Conservation (phyloP, 345 rosid genomes). For the Pelargonium nanum region DNA sequence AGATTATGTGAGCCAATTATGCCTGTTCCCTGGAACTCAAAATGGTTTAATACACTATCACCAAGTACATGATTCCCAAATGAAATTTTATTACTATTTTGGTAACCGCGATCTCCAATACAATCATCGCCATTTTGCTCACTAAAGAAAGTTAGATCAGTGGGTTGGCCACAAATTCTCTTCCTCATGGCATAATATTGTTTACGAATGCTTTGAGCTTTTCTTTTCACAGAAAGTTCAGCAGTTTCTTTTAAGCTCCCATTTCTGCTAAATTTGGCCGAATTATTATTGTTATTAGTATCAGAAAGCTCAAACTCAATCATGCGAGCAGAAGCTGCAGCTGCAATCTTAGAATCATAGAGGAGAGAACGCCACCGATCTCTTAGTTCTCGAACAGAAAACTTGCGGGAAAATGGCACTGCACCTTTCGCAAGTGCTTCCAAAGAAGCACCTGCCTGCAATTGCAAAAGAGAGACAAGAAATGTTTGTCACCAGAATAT, state of each 20-base stretch:
- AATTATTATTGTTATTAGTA: conserved; percentile 6
- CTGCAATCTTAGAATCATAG: conserved; percentile 79
- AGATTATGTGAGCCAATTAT: conserved; percentile 1
- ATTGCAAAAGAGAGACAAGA: conserved; percentile 10
- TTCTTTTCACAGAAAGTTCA: conserved; percentile 4
- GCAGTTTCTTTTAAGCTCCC: conserved; percentile 20
- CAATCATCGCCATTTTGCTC: conserved; percentile 10
- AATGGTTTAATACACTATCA: conserved; percentile 11
- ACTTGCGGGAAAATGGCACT: conserved; percentile 69
- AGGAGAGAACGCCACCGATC: conserved; percentile 88
- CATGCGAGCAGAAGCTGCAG: conserved; percentile 69
- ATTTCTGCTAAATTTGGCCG: conserved; percentile 17
- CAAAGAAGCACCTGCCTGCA: conserved; percentile 93
- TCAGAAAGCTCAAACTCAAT: conserved; percentile 40
- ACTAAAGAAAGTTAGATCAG: conserved; percentile 6
- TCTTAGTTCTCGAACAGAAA: conserved; percentile 56
- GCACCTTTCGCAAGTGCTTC: conserved; percentile 98
- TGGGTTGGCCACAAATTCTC: conserved; percentile 13
- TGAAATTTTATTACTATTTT: background rate
- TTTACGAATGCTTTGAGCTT: background rate
- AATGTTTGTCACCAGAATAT: background rate
- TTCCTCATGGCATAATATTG: conserved; percentile 20
- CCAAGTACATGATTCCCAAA: conserved; percentile 11
- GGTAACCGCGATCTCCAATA: background rate
- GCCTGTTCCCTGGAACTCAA: conserved; percentile 12